phyloP scores from a whole-genome alignment of 176 grass and related monocot genomes.

The Avena insularis region DNA sequence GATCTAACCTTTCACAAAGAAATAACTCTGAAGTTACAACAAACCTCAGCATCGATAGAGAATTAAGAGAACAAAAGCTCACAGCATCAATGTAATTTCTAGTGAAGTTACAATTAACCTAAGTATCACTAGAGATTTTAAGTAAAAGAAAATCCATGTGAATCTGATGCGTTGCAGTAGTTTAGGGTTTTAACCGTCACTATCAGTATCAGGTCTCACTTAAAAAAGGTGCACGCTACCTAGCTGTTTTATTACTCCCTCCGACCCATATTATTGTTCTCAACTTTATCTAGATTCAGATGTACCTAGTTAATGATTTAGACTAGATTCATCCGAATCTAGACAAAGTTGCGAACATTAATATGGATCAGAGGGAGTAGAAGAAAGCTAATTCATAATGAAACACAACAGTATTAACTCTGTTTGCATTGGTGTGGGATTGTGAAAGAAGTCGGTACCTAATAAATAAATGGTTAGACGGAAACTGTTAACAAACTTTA shows the following conservation, averaged over 20 bases:
- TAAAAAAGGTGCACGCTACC: neutral
- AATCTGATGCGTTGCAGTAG: neutral
- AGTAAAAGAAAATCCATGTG: neutral
- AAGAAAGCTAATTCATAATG: slow-evolving; percentile 1
- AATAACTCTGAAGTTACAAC: neutral
- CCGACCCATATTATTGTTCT: too few species aligned
- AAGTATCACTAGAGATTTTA: slow-evolving; percentile 4
- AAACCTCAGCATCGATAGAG: neutral
- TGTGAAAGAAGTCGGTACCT: neutral
- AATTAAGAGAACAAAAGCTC: neutral
- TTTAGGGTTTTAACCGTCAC: neutral
- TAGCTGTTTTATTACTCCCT: neutral
- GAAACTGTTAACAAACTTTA: slow-evolving; percentile 5
- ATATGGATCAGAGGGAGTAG: neutral
- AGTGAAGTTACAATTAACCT: neutral
- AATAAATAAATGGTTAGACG: slow-evolving; percentile 9
- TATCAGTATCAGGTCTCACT: neutral
- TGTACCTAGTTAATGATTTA: too few species aligned
- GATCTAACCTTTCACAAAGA: slow-evolving; percentile 1
- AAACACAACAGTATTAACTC: neutral
- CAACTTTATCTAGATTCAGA: too few species aligned
- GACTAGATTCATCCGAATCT: too few species aligned
- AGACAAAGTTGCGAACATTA: too few species aligned
- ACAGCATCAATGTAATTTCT: neutral
- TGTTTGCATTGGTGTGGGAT: neutral